Evolutionary conservation across 1,139 yeast species (phyloP).

Genomic region (Kurtzmaniella natalensis): DNA sequence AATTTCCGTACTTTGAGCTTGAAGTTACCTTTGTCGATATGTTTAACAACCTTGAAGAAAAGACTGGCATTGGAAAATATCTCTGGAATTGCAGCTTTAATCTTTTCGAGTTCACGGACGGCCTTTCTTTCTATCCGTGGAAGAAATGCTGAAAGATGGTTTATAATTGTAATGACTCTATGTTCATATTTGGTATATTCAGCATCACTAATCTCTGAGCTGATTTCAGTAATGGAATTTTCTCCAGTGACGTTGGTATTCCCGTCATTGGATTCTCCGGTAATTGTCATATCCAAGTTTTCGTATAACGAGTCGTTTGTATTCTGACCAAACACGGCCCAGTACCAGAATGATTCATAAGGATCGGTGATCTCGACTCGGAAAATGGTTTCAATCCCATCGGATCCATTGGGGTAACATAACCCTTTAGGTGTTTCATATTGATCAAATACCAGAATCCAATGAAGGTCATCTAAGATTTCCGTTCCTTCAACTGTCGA

Average conservation of each 20-base stretch:
- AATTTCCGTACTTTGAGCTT: slow-evolving; percentile 61
- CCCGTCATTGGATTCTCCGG: slow-evolving; percentile 1
- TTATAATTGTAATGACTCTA: slow-evolving; percentile 44
- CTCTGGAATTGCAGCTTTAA: slow-evolving; percentile 51
- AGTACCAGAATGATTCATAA: slow-evolving; percentile 27
- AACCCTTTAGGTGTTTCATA: slow-evolving; percentile 53
- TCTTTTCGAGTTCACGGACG: slow-evolving; percentile 52
- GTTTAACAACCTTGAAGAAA: slow-evolving; percentile 55
- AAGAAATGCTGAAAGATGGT: slow-evolving; percentile 58
- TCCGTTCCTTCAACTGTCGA: slow-evolving; percentile 78
- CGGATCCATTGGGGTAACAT: slow-evolving; percentile 42
- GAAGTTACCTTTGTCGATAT: slow-evolving; percentile 65
- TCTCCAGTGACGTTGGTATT: slow-evolving; percentile 10
- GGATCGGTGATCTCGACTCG: slow-evolving; percentile 26
- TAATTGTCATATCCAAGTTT: slow-evolving; percentile 6
- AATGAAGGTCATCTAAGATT: slow-evolving; percentile 74
- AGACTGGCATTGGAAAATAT: slow-evolving; percentile 56
- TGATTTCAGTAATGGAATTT: slow-evolving; percentile 9
- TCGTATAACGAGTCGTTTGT: slow-evolving; percentile 6
- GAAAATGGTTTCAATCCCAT: slow-evolving; percentile 16
- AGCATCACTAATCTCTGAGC: slow-evolving; percentile 14
- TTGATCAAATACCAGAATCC: slow-evolving; percentile 60
- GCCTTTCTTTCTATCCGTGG: slow-evolving; percentile 68
- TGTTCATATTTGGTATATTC: slow-evolving; percentile 15
- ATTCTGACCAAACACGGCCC: slow-evolving; percentile 19